Base-by-base conservation (phyloP, 805 yeast species). In the Candida manassasensis region DNA sequence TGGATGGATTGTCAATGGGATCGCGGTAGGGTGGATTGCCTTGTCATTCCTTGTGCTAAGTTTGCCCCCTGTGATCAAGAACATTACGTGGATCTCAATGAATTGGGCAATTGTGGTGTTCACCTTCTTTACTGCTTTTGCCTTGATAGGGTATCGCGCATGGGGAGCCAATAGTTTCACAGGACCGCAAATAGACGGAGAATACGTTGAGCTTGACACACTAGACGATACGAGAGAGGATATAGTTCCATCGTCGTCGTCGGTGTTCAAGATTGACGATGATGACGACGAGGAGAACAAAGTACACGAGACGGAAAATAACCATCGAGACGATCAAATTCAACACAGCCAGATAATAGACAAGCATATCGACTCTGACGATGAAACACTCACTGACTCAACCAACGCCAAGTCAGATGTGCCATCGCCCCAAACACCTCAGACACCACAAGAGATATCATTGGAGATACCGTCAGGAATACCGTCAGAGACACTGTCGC, bases 41-140 rank as follows among this genome's bases (percentile, higher is more conserved):
- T 52, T 81, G 24, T 75, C 84, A 21, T 67, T 75, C 41, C 54
- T 80, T 32, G 66, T 83, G 0, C 63, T 84, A n/a, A 81, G 87
- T 43, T 61, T 81, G 53, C 90, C 90, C 1, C 81, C 87, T 0
- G 77, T 77, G 32, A 62, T 82, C 34, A 61, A 57, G 41, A 41
- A 55, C 32, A 39, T 67, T 19, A 47, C 64, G 31, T 59, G 69
- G 64, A 30, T 38, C 28, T 43, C 52, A 27, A 77, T 78, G 82
- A 78, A 78, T 49, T 78, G 76, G 47, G 87, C 94, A 0, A 56
- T 77, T n/a, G 70, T 73, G 7, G 88, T 84, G 3, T 75, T 81
- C 42, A 41, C 66, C 0, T 43, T 68, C 1, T 59, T 77, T n/a
- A 44, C 74, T 0, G 45, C 62, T 1, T 66, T 79, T 26, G 74